A percentile compares a stretch with the other conserved stretches of the same genome.
phyloP scores from a whole-genome alignment of 2,329 filamentous ascomycete species.

The Exophiala sideris region DNA sequence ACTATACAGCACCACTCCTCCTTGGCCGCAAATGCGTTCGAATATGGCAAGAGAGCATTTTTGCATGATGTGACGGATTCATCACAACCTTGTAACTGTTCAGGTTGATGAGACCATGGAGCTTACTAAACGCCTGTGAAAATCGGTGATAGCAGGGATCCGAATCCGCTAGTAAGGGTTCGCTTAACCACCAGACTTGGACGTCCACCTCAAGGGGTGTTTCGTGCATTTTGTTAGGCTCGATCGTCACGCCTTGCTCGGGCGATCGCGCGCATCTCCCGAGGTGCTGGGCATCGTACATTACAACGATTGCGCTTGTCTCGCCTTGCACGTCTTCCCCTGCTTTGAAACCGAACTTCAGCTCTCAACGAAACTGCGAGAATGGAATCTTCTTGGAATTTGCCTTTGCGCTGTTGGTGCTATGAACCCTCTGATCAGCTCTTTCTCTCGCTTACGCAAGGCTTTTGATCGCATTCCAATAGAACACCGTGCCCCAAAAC shows the following conservation, averaged over 20 bases:
- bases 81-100: not conserved
- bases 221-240: not conserved
- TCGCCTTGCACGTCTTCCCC: not conserved
- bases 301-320: not conserved
- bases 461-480: too few species aligned
- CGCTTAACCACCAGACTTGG: not conserved
- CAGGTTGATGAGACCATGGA: not conserved
- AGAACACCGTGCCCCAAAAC: too few species aligned
- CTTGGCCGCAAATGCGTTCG: too few species aligned
- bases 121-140: not conserved
- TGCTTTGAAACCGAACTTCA: too few species aligned
- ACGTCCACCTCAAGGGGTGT: not conserved
- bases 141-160: not conserved
- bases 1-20: too few species aligned
- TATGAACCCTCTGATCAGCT: too few species aligned
- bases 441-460: too few species aligned
- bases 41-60: not conserved
- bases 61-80: not conserved
- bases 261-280: not conserved
- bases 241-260: not conserved
- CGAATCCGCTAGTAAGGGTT: not conserved
- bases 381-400: too few species aligned
- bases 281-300: not conserved
- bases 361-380: too few species aligned
- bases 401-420: too few species aligned